phyloP scores from a whole-genome alignment of 768 basidiomycete genomes.

The Royoungia palumana region DNA sequence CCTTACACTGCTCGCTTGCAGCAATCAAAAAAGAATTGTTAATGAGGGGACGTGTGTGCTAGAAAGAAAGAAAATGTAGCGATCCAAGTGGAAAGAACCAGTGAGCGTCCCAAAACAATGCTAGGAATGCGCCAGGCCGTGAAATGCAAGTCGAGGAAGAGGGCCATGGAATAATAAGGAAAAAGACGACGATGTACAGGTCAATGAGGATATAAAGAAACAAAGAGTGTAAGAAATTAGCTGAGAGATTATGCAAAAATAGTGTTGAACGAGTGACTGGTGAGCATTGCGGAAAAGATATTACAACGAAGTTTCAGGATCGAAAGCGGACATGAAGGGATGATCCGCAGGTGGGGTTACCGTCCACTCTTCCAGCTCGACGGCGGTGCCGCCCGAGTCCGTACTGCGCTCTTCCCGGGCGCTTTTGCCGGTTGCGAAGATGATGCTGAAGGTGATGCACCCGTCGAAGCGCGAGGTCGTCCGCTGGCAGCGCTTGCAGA shows the following conservation, averaged over 20 bases:
- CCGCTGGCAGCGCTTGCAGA: conserved; percentile 21
- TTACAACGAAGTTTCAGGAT: too few relatives aligned
- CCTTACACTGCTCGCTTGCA: conserved; percentile 10
- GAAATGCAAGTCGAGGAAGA: background rate
- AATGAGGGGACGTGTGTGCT: background rate
- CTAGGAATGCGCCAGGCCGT: background rate
- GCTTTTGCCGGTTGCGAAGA: conserved; percentile 5
- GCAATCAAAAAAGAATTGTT: background rate
- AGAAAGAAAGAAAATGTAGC: background rate
- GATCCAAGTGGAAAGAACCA: background rate
- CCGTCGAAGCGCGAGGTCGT: conserved; percentile 36
- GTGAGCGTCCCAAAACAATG: conserved; percentile 16
- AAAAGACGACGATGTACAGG: background rate
- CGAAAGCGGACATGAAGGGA: too few relatives aligned
- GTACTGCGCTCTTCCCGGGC: conserved; percentile 19
- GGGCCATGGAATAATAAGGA: background rate
- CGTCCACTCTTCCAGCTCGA: conserved; percentile 56
- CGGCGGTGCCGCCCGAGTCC: conserved; percentile 45
- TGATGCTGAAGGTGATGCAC: conserved; percentile 18
- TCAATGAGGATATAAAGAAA: conserved; percentile 14
- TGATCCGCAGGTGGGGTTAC: conserved; percentile 5
- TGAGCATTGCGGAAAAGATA: background rate
- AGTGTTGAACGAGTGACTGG: conserved; percentile 8
- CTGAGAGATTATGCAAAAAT: conserved; percentile 12
- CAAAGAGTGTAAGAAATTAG: background rate